A percentile compares a stretch with the other conserved stretches of the same genome.
phyloP scores from a whole-genome alignment of 202 grass and related monocot species.

The Dendrocalamus latiflorus region DNA sequence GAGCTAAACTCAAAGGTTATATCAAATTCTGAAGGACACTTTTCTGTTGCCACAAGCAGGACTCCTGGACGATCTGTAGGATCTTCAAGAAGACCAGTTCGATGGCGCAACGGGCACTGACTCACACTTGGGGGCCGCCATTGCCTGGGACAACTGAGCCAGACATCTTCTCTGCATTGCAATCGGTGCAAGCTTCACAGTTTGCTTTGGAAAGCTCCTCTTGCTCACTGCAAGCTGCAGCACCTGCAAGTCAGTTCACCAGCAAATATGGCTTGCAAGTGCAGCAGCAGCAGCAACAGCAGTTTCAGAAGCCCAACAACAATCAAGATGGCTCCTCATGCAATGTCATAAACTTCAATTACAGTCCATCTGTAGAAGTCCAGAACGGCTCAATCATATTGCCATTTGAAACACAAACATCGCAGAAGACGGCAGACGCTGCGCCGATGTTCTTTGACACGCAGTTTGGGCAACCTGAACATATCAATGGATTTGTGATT shows the following conservation, averaged over 20 bases:
- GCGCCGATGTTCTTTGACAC: conserved; percentile 40
- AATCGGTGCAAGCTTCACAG: conserved; percentile 32
- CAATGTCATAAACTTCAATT: conserved; percentile 44
- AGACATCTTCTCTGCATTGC: conserved; percentile 30
- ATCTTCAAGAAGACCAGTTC: conserved; percentile 82
- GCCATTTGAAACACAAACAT: conserved; percentile 50
- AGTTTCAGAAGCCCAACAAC: conserved; percentile 19
- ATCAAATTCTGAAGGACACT: not conserved
- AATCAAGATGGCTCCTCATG: conserved; percentile 30
- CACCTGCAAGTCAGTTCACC: conserved; percentile 20
- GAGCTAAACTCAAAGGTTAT: not conserved
- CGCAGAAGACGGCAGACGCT: conserved; percentile 20
- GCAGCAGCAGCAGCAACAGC: conserved; percentile 27
- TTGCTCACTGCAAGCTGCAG: conserved; percentile 43
- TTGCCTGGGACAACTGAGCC: conserved; percentile 30
- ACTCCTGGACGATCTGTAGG: conserved; percentile 69
- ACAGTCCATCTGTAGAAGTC: conserved; percentile 13
- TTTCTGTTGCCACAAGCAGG: conserved; percentile 34
- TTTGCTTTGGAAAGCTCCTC: conserved; percentile 53
- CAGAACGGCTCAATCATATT: conserved; percentile 29
- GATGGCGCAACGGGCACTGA: conserved; percentile 56
- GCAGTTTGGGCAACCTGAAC: conserved; percentile 50
- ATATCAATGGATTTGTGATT: conserved; percentile 25
- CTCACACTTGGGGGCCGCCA: conserved; percentile 47
- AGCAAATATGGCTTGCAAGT: conserved; percentile 47